These are phyloP conservation scores for Jacaranda mimosifolia DNA, from an alignment of 257 asterid genomes.

Conservation along the genomic window DNA sequence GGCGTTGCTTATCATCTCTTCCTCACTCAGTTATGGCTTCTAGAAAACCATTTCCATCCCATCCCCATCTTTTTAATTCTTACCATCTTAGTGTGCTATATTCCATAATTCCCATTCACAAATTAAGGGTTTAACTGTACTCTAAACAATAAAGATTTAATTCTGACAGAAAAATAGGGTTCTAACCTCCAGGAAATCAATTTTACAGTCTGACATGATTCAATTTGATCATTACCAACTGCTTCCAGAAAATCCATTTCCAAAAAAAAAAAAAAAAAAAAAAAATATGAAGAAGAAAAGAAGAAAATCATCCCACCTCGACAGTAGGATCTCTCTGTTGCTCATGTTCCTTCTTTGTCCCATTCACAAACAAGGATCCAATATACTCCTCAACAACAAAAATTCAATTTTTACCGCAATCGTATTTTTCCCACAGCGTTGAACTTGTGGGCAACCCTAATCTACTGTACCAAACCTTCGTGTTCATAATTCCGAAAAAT, in stretches of 20 bases:
- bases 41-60: not conserved
- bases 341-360: not conserved
- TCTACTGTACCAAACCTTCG: not conserved
- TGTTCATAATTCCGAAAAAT: not conserved
- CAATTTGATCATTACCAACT: too few relatives aligned
- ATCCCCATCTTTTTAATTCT: not conserved
- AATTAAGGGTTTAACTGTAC: not conserved
- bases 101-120: constrained; percentile 10
- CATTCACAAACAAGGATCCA: not conserved
- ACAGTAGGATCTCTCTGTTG: not conserved
- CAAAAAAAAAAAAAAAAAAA: too few relatives aligned
- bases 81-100: not conserved
- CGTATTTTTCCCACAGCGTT: not conserved
- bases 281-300: too few relatives aligned
- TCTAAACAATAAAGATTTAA: not conserved
- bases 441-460: constrained; percentile 29
- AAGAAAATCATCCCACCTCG: not conserved
- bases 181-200: too few relatives aligned
- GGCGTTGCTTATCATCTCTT: not conserved
- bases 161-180: too few relatives aligned
- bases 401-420: not conserved
- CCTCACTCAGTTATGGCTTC: not conserved
- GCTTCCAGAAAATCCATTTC: not conserved
- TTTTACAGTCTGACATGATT: too few relatives aligned
- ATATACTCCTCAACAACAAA: not conserved